These are phyloP conservation scores for Perkinsus marinus DNA, from an alignment of 169 alveolate species.

Conservation along the genomic window DNA sequence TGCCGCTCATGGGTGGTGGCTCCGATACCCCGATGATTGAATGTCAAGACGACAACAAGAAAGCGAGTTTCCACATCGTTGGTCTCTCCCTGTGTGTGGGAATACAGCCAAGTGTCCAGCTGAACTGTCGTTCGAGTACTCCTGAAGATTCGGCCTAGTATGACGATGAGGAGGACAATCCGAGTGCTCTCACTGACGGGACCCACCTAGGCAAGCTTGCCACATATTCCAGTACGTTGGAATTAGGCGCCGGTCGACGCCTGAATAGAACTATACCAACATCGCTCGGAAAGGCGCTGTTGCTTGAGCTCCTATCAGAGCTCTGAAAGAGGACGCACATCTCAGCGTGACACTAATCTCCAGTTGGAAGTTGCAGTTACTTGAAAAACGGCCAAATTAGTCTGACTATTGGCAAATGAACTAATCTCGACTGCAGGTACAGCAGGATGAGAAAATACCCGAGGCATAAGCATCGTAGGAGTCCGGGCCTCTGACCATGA, in stretches of 20 bases:
- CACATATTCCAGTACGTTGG: neutral
- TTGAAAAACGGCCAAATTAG: neutral
- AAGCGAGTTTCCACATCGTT: neutral
- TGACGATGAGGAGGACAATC: too few species aligned
- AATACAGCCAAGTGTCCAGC: neutral
- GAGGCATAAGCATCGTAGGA: neutral
- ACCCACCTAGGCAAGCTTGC: neutral
- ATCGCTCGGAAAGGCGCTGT: neutral
- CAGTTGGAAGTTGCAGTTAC: neutral
- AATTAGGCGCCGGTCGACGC: neutral
- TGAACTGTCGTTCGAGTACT: neutral
- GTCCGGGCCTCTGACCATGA: neutral
- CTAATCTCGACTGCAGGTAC: neutral
- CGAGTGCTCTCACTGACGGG: neutral
- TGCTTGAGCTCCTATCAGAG: neutral
- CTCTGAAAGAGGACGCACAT: neutral
- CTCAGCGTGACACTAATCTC: neutral
- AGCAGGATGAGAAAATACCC: neutral
- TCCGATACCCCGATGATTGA: neutral
- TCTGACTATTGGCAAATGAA: neutral
- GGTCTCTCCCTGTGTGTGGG: neutral
- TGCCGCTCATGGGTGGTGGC: neutral
- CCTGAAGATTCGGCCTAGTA: too few species aligned
- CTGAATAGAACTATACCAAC: neutral
- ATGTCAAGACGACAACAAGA: neutral